A percentile compares a stretch with the other conserved stretches of the same genome.
Conservation (phyloP, 73 alveolate genomes). For the Symbiodinium pilosum region DNA sequence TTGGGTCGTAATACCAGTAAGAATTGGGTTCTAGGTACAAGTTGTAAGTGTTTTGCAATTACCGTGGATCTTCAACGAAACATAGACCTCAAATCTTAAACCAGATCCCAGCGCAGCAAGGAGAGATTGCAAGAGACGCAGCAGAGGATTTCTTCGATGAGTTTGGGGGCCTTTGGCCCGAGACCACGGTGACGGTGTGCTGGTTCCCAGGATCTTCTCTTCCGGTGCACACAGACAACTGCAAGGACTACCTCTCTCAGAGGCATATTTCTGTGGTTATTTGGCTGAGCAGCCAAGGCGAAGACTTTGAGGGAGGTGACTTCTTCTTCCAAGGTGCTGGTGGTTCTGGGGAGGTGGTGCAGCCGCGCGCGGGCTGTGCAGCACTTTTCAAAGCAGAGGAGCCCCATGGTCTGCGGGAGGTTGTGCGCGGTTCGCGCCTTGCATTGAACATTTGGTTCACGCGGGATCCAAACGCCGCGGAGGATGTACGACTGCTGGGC, state of each 20-base stretch:
- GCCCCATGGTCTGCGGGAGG: slow-evolving; percentile 52
- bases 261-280: slow-evolving; percentile 60
- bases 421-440: slow-evolving; percentile 27
- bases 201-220: slow-evolving; percentile 62
- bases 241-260: slow-evolving; percentile 52
- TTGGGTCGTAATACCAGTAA: too few species aligned
- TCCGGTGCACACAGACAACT: slow-evolving; percentile 60
- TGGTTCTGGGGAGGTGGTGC: neutral
- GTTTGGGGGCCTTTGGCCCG: slow-evolving; percentile 66
- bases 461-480: slow-evolving; percentile 54
- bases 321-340: slow-evolving; percentile 19
- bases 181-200: slow-evolving; percentile 87
- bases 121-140: slow-evolving; percentile 29
- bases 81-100: too few species aligned
- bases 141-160: slow-evolving; percentile 74
- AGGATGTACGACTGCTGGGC: slow-evolving; percentile 25
- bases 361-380: slow-evolving; percentile 49
- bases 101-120: too few species aligned
- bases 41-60: too few species aligned
- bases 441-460: slow-evolving; percentile 79
- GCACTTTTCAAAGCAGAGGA: slow-evolving; percentile 44
- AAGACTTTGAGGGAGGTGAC: slow-evolving; percentile 59
- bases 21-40: too few species aligned
- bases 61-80: too few species aligned
- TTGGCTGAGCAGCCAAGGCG: slow-evolving; percentile 40